Base-by-base conservation (phyloP, 371 early-diverging fungal genomes). In the Apophysomyces trapeziformis region DNA sequence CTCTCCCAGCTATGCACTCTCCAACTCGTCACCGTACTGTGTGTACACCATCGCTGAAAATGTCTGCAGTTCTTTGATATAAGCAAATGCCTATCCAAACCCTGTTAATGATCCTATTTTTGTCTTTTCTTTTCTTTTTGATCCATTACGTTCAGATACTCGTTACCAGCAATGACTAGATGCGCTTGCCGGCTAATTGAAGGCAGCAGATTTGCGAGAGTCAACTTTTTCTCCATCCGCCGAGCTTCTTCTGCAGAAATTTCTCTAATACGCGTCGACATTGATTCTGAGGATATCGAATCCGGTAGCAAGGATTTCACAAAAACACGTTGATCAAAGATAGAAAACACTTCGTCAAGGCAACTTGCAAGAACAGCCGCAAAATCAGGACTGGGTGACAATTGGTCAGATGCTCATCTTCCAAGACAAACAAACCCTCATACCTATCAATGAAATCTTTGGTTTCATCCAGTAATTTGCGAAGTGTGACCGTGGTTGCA, bases 391-490 rank as follows among this genome's bases (percentile, higher is more conserved):
- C 92, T 91, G 50, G 21, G 21, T 1, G 9, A 60, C 39, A 39
- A 45, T 16, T 36, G 38, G 2, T 16, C 18, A 11, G 45, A 13
- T 13, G 59, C 38, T 38, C 5, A 7, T 21, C 35, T 43, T 7
- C 18, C 58, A 14, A 41, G 21, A 35, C 7, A 14, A 5, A n/a
- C 13, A 45, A 14, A 50, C 21, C 8, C 35, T 43, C 62, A 57
- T 79, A 89, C 89, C 90, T 85, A 46, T 93, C 92, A 45, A 93
- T 79, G 63, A 89, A 91, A 67, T 95, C 95, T 36, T 88, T 85
- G 0, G 93, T 91, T 71, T 95, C 95, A 75, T 95, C 89, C 60
- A 95, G 69, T 50, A 93, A 77, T 57, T 67, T 79, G 41, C 84
- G 79, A 41, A 93, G 78, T 32, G 81, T 61, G 41, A 85, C 72